Percentiles rank a stretch among this genome's conserved stretches.
Evolutionary conservation across 2,329 filamentous ascomycete genomes (phyloP).

Genomic region (Xylaria polymorpha): DNA sequence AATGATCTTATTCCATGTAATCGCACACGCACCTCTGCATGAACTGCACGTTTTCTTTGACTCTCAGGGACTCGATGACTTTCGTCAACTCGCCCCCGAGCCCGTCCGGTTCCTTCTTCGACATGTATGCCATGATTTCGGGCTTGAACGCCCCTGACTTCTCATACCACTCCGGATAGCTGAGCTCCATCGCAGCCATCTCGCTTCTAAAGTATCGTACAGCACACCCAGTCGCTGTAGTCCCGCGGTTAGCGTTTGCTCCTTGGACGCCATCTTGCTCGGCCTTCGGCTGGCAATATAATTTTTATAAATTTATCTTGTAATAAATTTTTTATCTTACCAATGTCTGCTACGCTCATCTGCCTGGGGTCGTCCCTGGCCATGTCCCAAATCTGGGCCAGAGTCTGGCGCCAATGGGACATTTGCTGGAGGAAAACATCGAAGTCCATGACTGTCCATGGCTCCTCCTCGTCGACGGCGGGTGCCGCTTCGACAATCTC

Average conservation of each 20-base stretch:
- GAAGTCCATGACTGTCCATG: slow-evolving; percentile 4
- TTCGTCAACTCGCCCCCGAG: background rate
- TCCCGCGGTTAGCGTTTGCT: background rate
- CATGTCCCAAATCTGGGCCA: background rate
- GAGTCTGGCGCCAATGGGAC: slow-evolving; percentile 2
- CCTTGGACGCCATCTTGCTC: background rate
- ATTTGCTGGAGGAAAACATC: slow-evolving; percentile 11
- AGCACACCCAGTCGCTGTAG: background rate
- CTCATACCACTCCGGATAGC: background rate
- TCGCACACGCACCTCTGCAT: slow-evolving; percentile 2
- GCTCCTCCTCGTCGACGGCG: background rate
- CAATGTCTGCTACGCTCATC: slow-evolving; percentile 10
- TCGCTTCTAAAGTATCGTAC: background rate
- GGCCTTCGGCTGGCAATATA: background rate
- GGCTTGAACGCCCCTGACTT: background rate
- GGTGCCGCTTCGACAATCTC: background rate
- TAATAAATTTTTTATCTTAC: no score
- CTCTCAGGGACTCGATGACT: background rate
- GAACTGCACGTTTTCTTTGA: no score
- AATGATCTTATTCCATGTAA: no score
- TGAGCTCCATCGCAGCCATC: background rate
- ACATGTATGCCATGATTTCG: background rate
- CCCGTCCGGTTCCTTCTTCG: background rate
- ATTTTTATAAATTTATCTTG: no score
- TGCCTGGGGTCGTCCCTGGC: background rate